phyloP scores from a whole-genome alignment of 495 filamentous ascomycete species.

The Apiosordaria backusii region DNA sequence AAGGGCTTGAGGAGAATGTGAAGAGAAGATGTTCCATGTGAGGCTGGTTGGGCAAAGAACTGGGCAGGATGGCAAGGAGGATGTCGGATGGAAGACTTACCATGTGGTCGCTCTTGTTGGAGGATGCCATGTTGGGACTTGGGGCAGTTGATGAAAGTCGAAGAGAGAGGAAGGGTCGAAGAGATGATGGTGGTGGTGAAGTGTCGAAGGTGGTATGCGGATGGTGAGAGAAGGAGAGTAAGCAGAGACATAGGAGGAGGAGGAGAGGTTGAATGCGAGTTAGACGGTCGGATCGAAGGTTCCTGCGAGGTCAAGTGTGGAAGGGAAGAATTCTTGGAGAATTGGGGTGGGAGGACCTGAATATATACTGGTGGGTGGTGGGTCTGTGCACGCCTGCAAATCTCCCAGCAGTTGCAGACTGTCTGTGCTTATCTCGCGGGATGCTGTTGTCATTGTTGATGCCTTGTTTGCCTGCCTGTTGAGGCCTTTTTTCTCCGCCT shows the following conservation, averaged over 20 bases:
- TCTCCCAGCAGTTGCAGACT: neutral
- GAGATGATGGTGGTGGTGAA: too few relatives aligned
- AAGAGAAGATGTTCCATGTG: neutral
- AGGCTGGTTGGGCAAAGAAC: neutral
- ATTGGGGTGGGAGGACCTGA: neutral
- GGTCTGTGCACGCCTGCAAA: neutral
- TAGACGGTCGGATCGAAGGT: neutral
- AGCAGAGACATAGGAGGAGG: too few relatives aligned
- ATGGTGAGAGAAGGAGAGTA: too few relatives aligned
- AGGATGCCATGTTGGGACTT: neutral
- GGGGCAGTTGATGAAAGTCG: neutral
- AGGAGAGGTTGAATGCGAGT: neutral
- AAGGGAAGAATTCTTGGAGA: neutral
- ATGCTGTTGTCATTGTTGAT: neutral
- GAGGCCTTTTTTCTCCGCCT: too few relatives aligned
- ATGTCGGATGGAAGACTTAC: neutral
- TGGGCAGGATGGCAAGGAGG: neutral
- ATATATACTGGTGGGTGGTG: neutral
- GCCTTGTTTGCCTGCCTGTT: neutral
- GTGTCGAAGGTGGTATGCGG: too few relatives aligned
- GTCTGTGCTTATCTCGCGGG: neutral
- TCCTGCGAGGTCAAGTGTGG: neutral
- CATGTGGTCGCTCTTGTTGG: neutral
- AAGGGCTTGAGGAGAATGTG: neutral
- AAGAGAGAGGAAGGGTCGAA: neutral